These are phyloP conservation scores for Tetrapisispora phaffii DNA, from an alignment of 805 yeast species.

Conservation along the genomic window DNA sequence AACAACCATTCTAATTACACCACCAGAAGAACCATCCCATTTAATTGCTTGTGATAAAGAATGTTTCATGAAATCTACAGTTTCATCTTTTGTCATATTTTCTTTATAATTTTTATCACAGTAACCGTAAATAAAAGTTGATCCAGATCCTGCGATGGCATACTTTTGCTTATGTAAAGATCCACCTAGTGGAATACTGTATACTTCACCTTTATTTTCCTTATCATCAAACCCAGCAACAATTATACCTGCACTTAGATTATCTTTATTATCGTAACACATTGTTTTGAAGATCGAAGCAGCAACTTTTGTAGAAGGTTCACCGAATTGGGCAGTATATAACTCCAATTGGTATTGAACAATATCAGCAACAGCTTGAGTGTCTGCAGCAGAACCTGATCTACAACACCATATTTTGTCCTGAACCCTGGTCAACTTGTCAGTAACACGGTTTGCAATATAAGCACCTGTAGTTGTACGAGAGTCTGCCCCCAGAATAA, in stretches of 20 bases:
- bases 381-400: conserved; percentile 97
- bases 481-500: conserved; percentile 93
- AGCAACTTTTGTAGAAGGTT: conserved; percentile 73
- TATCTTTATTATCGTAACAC: conserved; percentile 83
- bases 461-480: conserved; percentile 94
- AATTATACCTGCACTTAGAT: conserved; percentile 85
- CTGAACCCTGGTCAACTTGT: conserved; percentile 89
- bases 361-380: conserved; percentile 95
- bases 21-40: conserved; percentile 99
- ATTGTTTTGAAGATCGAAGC: conserved; percentile 84
- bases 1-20: conserved; percentile 91
- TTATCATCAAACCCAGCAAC: conserved; percentile 77
- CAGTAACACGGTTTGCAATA: conserved; percentile 91
- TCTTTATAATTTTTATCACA: conserved; percentile 78
- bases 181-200: conserved; percentile 90
- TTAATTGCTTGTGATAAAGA: conserved; percentile 90
- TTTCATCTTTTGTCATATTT: conserved; percentile 79
- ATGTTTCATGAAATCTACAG: conserved; percentile 68
- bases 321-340: conserved; percentile 50
- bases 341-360: conserved; percentile 78
- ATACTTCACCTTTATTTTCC: conserved; percentile 67
- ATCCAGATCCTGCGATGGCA: conserved; percentile 96
- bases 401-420: conserved; percentile 95
- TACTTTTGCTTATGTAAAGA: conserved; percentile 86
- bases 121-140: conserved; percentile 89